Percentiles rank a stretch among this genome's conserved stretches.
These are phyloP conservation scores for Trichoderma koningii DNA, from an alignment of 2,329 filamentous ascomycete genomes.

Conservation along the genomic window DNA sequence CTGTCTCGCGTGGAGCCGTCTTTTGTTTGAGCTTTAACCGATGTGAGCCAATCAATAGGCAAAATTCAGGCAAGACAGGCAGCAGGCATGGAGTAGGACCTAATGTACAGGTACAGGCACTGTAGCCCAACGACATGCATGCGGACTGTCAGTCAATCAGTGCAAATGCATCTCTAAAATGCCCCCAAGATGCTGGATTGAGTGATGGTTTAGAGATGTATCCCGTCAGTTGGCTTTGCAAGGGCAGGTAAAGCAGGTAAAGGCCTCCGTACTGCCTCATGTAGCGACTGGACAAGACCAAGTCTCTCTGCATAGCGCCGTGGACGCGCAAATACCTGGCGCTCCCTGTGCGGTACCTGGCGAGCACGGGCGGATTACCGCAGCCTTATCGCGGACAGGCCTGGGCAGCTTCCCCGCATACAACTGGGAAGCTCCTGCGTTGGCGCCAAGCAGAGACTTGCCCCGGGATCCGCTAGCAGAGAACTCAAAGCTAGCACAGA, in stretches of 20 bases:
- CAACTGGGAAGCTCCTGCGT: constrained; percentile 20
- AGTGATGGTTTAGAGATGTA: not conserved
- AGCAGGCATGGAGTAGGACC: not conserved
- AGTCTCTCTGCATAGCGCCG: not conserved
- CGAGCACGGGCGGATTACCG: not conserved
- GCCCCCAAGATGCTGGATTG: not conserved
- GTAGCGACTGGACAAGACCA: not conserved
- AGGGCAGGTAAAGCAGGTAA: not conserved
- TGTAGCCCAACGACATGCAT: not conserved
- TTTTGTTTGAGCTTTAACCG: not conserved
- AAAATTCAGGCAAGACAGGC: not conserved
- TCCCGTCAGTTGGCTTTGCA: not conserved
- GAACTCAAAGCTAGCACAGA: too few relatives aligned
- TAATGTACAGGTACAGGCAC: not conserved
- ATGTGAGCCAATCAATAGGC: not conserved
- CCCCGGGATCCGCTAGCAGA: constrained; percentile 26
- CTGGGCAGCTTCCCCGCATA: constrained; percentile 28
- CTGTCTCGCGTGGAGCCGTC: not conserved
- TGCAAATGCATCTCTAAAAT: not conserved
- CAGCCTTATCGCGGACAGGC: constrained; percentile 4
- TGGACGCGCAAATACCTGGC: not conserved
- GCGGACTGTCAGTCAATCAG: not conserved
- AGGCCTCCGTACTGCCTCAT: not conserved
- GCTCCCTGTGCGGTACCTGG: not conserved
- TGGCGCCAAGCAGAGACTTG: constrained; percentile 26